Percentiles rank a stretch among this genome's conserved stretches.
Conservation (phyloP, 768 basidiomycete genomes). For the Tremella fuciformis region DNA sequence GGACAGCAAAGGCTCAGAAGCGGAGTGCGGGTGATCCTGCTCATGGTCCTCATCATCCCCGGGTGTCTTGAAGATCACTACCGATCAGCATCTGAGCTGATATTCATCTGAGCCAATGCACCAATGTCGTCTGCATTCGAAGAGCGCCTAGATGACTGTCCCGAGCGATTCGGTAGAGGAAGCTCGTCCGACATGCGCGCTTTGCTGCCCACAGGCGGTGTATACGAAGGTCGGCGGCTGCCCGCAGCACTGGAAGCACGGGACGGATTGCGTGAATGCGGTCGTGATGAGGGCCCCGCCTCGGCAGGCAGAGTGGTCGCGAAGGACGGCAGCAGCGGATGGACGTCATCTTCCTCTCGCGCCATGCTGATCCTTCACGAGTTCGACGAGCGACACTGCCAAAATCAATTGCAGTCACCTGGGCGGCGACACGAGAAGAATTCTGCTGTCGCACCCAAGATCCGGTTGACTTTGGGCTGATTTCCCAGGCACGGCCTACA, state of each 20-base stretch:
- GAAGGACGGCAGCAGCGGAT: slow-evolving; percentile 2
- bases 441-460: too few relatives aligned
- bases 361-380: not conserved
- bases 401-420: not conserved
- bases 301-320: not conserved
- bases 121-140: not conserved
- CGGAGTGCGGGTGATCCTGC: slow-evolving; percentile 10
- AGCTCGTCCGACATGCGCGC: not conserved
- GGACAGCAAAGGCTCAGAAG: not conserved
- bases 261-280: not conserved
- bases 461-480: too few relatives aligned
- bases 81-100: not conserved
- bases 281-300: slow-evolving; percentile 8
- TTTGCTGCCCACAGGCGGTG: not conserved
- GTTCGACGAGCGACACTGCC: not conserved
- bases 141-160: not conserved
- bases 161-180: not conserved
- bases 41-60: slow-evolving; percentile 8
- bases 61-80: slow-evolving; percentile 15
- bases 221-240: slow-evolving; percentile 1
- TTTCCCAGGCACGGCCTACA: too few relatives aligned
- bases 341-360: not conserved
- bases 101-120: not conserved
- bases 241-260: not conserved
- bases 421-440: too few relatives aligned